phyloP scores from a whole-genome alignment of 2,329 filamentous ascomycete species.

The Macrophomina pseudophaseolina region DNA sequence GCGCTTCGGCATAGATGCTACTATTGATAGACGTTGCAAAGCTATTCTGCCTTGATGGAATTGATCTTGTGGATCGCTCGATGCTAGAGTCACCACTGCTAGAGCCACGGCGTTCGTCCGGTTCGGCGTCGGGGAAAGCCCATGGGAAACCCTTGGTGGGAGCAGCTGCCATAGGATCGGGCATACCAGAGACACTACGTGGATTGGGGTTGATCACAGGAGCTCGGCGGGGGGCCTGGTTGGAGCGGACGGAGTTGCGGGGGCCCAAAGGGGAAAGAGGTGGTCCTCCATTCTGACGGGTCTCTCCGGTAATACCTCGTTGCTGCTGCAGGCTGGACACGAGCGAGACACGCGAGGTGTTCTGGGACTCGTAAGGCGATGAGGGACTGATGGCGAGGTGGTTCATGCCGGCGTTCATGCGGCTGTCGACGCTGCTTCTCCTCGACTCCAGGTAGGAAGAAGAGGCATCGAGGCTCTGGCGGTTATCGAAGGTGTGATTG shows the following conservation, averaged over 20 bases:
- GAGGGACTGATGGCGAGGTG: constrained; percentile 70
- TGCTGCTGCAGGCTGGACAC: constrained; percentile 73
- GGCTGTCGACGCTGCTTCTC: constrained; percentile 79
- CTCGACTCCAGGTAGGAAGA: constrained; percentile 62
- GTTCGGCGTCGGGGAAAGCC: constrained; percentile 79
- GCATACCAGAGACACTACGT: constrained; percentile 67
- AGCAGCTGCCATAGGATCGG: constrained; percentile 69
- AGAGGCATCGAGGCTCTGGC: constrained; percentile 55
- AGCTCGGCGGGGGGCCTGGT: constrained; percentile 61
- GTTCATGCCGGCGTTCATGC: constrained; percentile 73
- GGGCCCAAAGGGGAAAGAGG: constrained; percentile 52
- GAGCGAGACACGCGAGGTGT: constrained; percentile 76
- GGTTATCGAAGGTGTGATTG: constrained; percentile 58
- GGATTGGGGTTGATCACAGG: constrained; percentile 75
- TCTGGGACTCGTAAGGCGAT: constrained; percentile 77
- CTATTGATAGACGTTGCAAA: constrained; percentile 78
- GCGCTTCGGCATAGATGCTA: constrained; percentile 76
- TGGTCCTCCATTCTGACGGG: constrained; percentile 48
- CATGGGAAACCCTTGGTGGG: constrained; percentile 83
- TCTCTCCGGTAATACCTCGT: constrained; percentile 46
- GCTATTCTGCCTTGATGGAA: constrained; percentile 74
- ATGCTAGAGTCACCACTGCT: constrained; percentile 55
- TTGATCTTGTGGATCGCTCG: constrained; percentile 57
- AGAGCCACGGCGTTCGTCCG: constrained; percentile 53
- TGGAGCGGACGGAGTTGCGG: constrained; percentile 38